Evolutionary conservation across 2,329 filamentous ascomycete species (phyloP).

Genomic region (Clarireedia homoeocarpa): DNA sequence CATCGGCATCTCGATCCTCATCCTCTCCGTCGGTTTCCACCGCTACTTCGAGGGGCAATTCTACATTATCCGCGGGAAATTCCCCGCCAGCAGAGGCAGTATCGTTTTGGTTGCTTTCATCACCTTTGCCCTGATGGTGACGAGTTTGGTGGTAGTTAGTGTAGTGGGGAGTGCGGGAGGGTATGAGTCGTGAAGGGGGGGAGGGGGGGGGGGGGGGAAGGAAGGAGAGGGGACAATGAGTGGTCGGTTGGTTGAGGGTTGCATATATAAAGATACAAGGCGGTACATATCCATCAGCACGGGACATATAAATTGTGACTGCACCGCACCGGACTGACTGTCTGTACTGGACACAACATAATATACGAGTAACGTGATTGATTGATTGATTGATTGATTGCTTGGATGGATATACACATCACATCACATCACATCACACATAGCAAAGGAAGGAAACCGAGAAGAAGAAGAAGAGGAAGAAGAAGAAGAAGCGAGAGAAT

Average conservation of each 20-base stretch:
- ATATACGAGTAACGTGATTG: too few species aligned
- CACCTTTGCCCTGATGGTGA: constrained; percentile 54
- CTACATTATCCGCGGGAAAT: constrained; percentile 74
- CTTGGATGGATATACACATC: too few species aligned
- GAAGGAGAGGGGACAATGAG: too few species aligned
- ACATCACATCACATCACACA: too few species aligned
- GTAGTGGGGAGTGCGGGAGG: constrained; percentile 33
- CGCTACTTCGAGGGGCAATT: constrained; percentile 71
- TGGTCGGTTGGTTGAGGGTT: background rate
- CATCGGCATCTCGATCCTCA: constrained; percentile 65
- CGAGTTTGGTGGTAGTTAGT: constrained; percentile 51
- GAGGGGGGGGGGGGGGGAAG: background rate
- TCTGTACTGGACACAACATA: too few species aligned
- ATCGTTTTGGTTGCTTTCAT: constrained; percentile 62
- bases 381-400: too few species aligned
- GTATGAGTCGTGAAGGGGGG: background rate
- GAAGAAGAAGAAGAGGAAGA: too few species aligned
- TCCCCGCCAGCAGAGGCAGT: constrained; percentile 69
- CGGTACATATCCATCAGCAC: too few species aligned
- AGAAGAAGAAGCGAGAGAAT: too few species aligned
- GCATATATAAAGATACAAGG: background rate
- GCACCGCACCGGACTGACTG: too few species aligned
- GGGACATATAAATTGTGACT: too few species aligned
- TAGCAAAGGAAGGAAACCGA: too few species aligned
- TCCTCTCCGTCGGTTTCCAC: constrained; percentile 69